Conservation (phyloP, 148 eudicot species). For the Camellia lanceoleosa region DNA sequence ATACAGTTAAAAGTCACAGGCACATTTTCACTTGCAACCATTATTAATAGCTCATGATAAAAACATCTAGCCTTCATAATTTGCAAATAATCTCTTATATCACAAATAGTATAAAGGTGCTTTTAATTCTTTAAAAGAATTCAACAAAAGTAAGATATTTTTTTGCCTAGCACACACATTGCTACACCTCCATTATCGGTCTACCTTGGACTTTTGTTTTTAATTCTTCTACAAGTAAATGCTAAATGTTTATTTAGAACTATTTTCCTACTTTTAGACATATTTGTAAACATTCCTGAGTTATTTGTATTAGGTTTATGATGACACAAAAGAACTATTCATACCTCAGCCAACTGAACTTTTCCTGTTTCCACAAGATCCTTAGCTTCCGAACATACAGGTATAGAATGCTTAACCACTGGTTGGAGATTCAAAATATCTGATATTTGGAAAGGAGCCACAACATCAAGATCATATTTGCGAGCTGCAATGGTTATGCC, state of each 20-base stretch:
- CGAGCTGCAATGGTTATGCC: conserved; percentile 79
- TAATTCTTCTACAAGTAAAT: not conserved
- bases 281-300: not conserved
- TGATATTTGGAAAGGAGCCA: conserved; percentile 65
- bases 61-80: not conserved
- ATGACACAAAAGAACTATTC: conserved; percentile 13
- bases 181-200: not conserved
- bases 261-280: not conserved
- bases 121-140: not conserved
- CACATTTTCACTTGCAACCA: no score
- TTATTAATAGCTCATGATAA: not conserved
- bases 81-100: not conserved
- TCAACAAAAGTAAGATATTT: not conserved
- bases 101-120: not conserved
- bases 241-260: not conserved
- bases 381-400: conserved; percentile 87
- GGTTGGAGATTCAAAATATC: conserved; percentile 88
- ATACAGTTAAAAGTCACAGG: not conserved
- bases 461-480: conserved; percentile 72
- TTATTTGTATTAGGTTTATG: not conserved
- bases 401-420: conserved; percentile 90
- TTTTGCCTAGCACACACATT: not conserved
- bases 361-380: conserved; percentile 95
- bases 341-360: conserved; percentile 89
- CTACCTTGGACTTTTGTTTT: not conserved